Evolutionary conservation across 306 rosid species (phyloP).

Genomic region (Glycyrrhiza uralensis): DNA sequence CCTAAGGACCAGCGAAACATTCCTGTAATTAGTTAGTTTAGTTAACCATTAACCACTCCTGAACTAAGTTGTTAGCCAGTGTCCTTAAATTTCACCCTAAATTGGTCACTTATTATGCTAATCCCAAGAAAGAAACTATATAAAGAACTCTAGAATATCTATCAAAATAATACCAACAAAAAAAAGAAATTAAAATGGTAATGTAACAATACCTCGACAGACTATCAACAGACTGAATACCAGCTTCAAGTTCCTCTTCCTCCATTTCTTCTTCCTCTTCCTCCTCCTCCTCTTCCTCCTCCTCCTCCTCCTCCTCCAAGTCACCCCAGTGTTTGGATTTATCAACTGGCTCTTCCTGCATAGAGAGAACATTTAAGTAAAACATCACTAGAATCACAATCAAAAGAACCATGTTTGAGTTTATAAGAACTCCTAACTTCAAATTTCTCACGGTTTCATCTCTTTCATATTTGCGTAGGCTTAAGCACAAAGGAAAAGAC

Average conservation of each 20-base stretch:
- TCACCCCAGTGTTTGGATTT: slow-evolving; percentile 99
- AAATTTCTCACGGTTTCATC: neutral
- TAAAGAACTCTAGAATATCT: neutral
- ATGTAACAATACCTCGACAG: slow-evolving; percentile 64
- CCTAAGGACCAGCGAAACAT: neutral
- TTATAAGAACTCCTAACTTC: neutral
- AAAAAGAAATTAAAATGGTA: neutral
- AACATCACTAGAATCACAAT: neutral
- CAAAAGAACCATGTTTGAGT: neutral
- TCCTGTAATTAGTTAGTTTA: neutral
- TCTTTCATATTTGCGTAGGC: neutral
- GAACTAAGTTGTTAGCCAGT: neutral
- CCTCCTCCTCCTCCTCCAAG: slow-evolving; percentile 88
- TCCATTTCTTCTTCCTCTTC: slow-evolving; percentile 80
- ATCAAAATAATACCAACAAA: neutral
- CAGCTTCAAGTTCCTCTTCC: slow-evolving; percentile 79
- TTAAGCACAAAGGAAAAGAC: neutral
- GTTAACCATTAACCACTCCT: neutral
- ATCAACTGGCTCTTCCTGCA: slow-evolving; percentile 97
- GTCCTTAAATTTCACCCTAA: neutral
- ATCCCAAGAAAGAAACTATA: neutral
- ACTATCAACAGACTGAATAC: slow-evolving; percentile 90
- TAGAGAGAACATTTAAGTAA: slow-evolving; percentile 7
- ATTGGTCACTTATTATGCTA: neutral
- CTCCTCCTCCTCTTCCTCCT: slow-evolving; percentile 83